Evolutionary conservation across 345 rosid species (phyloP).

Genomic region (Syzygium aromaticum): DNA sequence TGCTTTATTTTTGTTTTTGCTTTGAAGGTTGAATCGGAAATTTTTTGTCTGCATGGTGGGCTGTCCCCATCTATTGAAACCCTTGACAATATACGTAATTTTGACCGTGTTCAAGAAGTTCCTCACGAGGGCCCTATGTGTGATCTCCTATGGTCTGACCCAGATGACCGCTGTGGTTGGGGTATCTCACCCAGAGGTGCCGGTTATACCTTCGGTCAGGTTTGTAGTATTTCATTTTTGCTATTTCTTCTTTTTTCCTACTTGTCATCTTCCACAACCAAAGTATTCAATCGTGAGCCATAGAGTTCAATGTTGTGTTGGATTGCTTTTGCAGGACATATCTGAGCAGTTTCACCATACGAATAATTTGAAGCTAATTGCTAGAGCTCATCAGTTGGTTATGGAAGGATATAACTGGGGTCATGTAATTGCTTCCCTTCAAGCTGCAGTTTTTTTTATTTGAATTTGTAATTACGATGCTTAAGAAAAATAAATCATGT

Average conservation of each 20-base stretch:
- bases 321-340: slow-evolving; percentile 54
- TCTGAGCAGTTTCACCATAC: slow-evolving; percentile 96
- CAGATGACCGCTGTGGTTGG: slow-evolving; percentile 99
- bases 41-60: slow-evolving; percentile 97
- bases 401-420: slow-evolving; percentile 99
- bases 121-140: slow-evolving; percentile 99
- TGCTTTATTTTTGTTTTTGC: not conserved
- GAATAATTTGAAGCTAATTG: slow-evolving; percentile 86
- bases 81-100: slow-evolving; percentile 86
- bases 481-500: not conserved
- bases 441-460: not conserved
- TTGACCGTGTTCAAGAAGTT: slow-evolving; percentile 96
- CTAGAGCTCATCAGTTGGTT: slow-evolving; percentile 95
- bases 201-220: slow-evolving; percentile 97
- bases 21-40: slow-evolving; percentile 87
- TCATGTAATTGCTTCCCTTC: slow-evolving; percentile 37
- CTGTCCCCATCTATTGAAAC: slow-evolving; percentile 94
- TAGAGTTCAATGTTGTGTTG: not conserved
- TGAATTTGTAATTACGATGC: not conserved
- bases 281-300: not conserved
- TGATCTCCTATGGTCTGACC: slow-evolving; percentile 97
- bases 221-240: slow-evolving; percentile 7
- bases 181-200: slow-evolving; percentile 99
- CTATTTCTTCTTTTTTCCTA: not conserved
- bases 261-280: not conserved